Base-by-base conservation (phyloP, 768 basidiomycete genomes). In the Lactifluus pinguis region DNA sequence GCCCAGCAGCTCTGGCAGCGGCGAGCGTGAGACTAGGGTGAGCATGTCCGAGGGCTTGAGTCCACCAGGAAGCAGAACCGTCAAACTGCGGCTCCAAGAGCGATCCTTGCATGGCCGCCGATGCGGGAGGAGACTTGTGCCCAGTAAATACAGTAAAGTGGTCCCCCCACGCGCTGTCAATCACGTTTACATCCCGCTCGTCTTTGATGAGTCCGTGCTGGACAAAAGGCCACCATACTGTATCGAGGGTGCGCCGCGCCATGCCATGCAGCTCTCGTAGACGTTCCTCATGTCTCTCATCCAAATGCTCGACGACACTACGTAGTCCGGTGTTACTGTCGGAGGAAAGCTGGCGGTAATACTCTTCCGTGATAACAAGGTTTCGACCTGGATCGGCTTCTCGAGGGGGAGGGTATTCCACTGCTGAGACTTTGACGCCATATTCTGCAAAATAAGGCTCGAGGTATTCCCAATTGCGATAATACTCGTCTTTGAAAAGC, bases 31-130 rank as follows among this genome's bases (percentile, higher is more conserved):
- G 78, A 0, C 83, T 74, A 0, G 89, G 82, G 65, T 87, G 75
- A 0, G 83, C 86, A 67, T 98, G 95, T 0, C 95, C 95, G 44
- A 97, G 73, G 0, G 87, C 81, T 72, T 98, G 95, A 0, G 94
- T 98, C 93, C 95, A 98, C 95, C 95, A 98, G 11, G 93, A 95
- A 0, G 95, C 95, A 0, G 95, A 97, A 4, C 90, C 87, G 68
- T 98, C 95, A 65, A 93, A 82, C 65, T 90, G 83, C 6, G 83
- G 79, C 54, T 77, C 80, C 66, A 79, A 74, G 56, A 76, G 77
- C 57, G 72, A 83, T 65, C 69, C 50, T 32, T 55, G 9, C 51
- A 64, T 30, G 55, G 69, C 58, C 1, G 69, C 34, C 9, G 73
- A 60, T n/a, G 62, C 2, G 14, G 39, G 38, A 47, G 55, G 45